Evolutionary conservation across 768 basidiomycete species (phyloP), one percentile per base, ranked within the genome.

Genomic region (Sporobolomyces phaffii): DNA sequence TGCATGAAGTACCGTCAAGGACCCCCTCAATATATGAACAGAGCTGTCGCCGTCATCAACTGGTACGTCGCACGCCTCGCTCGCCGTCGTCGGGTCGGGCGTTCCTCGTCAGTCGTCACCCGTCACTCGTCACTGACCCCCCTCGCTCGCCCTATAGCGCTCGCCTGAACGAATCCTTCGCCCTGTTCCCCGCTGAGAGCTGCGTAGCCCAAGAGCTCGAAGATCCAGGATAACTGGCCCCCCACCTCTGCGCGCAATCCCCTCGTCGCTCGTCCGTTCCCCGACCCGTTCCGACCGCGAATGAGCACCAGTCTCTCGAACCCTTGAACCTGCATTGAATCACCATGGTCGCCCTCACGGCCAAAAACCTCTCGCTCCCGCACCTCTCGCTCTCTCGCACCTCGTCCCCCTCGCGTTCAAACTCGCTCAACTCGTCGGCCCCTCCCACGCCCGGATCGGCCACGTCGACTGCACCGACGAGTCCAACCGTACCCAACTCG

Each of bases 331-430:
- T 24, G 13, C 7, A 3, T 15, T 24, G 24, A 26, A 38, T 11
- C 17, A 56, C 26, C 5, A 64, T 65, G 56, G 56, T 59, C 29
- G 64, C 49, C 6, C 49, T 65, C 54, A 45, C 49, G 3, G 29
- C 54, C 2, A 57, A 57, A 24, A 57, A 24, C 34, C 36, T 41
- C 13, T 18, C 11, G 17, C 47, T 56, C 24, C 60, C 63, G 13
- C 56, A 62, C 64, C 64, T 70, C 59, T 69, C 68, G 13, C 63
- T 61, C 54, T 65, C 63, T 3, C 62, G 59, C 38, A 56, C 40
- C 43, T 29, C 38, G 11, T 71, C 69, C 1, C 64, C 60, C 26
- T 62, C 69, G 10, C 64, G 64, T 24, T 20, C 20, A 3, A 41
- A 51, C 34, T 58, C 66, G 1, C 56, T 26, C 59, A 40, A 26